A percentile compares a stretch with the other conserved stretches of the same genome.
phyloP scores from a whole-genome alignment of 2,329 filamentous ascomycete species.

The Fusarium papillatum region DNA sequence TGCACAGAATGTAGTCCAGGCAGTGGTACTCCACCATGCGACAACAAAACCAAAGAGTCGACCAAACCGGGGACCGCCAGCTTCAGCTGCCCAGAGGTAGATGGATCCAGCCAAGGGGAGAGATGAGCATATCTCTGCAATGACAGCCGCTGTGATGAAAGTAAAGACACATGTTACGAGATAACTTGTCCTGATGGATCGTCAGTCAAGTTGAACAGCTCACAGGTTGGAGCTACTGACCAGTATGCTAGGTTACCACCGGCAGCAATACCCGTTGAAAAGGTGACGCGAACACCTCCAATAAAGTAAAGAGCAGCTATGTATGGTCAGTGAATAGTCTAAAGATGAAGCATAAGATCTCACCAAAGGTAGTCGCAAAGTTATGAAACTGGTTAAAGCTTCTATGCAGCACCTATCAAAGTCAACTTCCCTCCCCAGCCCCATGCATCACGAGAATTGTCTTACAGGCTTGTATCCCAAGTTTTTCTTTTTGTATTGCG shows the following conservation, averaged over 20 bases:
- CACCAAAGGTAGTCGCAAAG: constrained; percentile 71
- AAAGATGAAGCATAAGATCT: constrained; percentile 11
- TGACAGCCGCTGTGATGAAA: constrained; percentile 71
- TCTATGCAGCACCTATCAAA: constrained; percentile 64
- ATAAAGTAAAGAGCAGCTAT: constrained; percentile 72
- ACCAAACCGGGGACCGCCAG: constrained; percentile 68
- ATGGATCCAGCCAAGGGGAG: constrained; percentile 71
- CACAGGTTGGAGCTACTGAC: constrained; percentile 46
- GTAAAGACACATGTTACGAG: constrained; percentile 71
- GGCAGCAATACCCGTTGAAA: constrained; percentile 72
- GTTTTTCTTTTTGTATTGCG: constrained; percentile 27
- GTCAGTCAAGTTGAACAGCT: background rate
- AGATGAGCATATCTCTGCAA: constrained; percentile 72
- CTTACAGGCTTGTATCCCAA: constrained; percentile 44
- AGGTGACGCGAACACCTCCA: constrained; percentile 71
- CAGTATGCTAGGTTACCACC: constrained; percentile 73
- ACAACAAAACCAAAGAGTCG: constrained; percentile 71
- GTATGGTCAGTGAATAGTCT: background rate
- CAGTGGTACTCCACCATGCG: constrained; percentile 75
- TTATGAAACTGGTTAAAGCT: constrained; percentile 70
- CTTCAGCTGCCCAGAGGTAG: constrained; percentile 73
- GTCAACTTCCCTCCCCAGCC: background rate
- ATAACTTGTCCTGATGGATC: constrained; percentile 66
- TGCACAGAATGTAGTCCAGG: constrained; percentile 71
- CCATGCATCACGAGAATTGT: background rate